Evolutionary conservation across 2,329 filamentous ascomycete genomes (phyloP), one percentile per base, ranked within the genome.

Genomic region (Aureobasidium melanogenum): DNA sequence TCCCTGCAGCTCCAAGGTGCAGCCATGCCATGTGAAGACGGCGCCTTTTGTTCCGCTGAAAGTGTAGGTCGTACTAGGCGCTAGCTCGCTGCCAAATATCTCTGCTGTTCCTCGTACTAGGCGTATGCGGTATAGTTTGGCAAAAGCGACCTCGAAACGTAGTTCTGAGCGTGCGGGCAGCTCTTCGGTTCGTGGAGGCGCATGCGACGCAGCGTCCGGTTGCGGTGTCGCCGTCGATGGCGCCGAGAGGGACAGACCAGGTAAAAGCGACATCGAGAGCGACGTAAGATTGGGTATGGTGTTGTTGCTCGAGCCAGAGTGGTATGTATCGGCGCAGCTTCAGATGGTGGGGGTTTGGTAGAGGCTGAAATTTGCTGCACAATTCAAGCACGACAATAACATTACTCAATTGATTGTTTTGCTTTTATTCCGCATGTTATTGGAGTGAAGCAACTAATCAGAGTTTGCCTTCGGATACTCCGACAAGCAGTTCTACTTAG

Each of bases 21-120:
- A 97, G 68, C 94, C 93, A 70, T 93, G 86, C 88, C 91, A 96
- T 55, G 92, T 96, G 73, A 89, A 89, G 69, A 99, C 88, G 64
- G 93, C 92, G 62, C 89, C 88, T 77, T 95, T 95, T 67, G 83
- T 84, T 61, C 90, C 89, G 48, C 83, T 82, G 74, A 99, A 93
- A 34, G 81, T 86, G 77, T 97, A 97, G 10, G 84, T 81, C 56
- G 88, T 88, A 61, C 88, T 88, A 10, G 84, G 82, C 12, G 91
- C 91, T 46, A 99, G 87, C 76, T 99, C 94, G 60, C 93, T 92
- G 71, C 94, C 94, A 72, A 97, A 96, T 70, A 96, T 85, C 74
- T 99, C 94, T 52, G 93, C 94, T 1, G 87, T 91, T 64, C 94
- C 94, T 36, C 82, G 84, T 61, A 90, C 76, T 28, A 97, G 80